Percentiles rank a stretch among this genome's conserved stretches.
Conservation (phyloP, 768 basidiomycete genomes). For the Leccinum arenicola region DNA sequence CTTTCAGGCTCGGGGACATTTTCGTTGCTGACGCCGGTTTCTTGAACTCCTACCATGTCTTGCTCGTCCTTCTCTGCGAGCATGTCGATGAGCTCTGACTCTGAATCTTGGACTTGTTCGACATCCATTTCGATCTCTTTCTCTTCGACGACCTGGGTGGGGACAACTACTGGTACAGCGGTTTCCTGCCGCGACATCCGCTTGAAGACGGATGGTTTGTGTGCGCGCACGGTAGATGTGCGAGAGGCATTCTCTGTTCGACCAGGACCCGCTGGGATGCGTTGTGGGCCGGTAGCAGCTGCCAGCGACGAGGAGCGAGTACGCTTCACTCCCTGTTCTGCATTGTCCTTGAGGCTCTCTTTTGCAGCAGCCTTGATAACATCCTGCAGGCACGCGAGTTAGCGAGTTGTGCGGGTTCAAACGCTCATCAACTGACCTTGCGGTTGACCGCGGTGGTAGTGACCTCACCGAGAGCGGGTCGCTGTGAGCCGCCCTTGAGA, state of each 20-base stretch:
- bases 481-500: constrained; percentile 56
- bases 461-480: constrained; percentile 80
- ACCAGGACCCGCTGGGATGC: constrained; percentile 64
- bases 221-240: constrained; percentile 24
- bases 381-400: constrained; percentile 19
- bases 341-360: constrained; percentile 51
- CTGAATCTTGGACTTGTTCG: constrained; percentile 37
- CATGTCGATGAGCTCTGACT: constrained; percentile 39
- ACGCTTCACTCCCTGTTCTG: constrained; percentile 52
- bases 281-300: constrained; percentile 59
- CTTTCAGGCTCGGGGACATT: constrained; percentile 38
- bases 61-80: constrained; percentile 58
- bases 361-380: constrained; percentile 52
- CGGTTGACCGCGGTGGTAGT: constrained; percentile 74
- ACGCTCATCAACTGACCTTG: constrained; percentile 48
- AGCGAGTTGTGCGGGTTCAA: constrained; percentile 1
- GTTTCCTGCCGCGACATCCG: constrained; percentile 42
- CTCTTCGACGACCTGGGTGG: constrained; percentile 39
- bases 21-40: constrained; percentile 44
- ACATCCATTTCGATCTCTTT: constrained; percentile 65
- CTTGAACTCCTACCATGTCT: constrained; percentile 54
- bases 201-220: constrained; percentile 36
- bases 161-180: constrained; percentile 42
- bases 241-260: constrained; percentile 44
- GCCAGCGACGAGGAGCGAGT: constrained; percentile 67